Evolutionary conservation across 371 early-diverging fungal species (phyloP).

Genomic region (Umbelopsis sp.): DNA sequence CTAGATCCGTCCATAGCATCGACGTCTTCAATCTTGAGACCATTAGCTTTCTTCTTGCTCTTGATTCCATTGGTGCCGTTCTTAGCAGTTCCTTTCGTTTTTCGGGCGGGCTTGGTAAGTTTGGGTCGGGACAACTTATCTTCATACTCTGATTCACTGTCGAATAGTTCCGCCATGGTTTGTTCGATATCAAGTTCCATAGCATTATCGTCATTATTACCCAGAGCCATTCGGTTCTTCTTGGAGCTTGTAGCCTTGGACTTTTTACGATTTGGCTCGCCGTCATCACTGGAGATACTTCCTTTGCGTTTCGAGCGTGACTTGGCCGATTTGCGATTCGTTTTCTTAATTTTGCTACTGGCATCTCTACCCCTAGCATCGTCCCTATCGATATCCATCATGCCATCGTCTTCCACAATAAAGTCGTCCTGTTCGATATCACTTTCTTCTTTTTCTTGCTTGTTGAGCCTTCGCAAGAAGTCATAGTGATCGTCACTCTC

Average conservation of each 20-base stretch:
- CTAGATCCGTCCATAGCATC: background rate
- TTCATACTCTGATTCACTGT: slow-evolving; percentile 20
- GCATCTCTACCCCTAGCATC: background rate
- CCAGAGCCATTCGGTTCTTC: background rate
- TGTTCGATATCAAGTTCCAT: slow-evolving; percentile 15
- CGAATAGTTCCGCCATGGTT: slow-evolving; percentile 4
- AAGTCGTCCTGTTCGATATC: slow-evolving; percentile 17
- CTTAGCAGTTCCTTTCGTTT: background rate
- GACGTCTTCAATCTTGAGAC: slow-evolving; percentile 14
- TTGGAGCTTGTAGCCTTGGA: background rate
- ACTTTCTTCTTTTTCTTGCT: slow-evolving; percentile 32
- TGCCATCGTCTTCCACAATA: slow-evolving; percentile 14
- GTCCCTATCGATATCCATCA: background rate
- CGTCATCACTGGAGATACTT: background rate
- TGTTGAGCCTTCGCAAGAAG: slow-evolving; percentile 54
- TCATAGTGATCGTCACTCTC: slow-evolving; percentile 42
- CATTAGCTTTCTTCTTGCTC: slow-evolving; percentile 14
- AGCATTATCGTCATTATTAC: background rate
- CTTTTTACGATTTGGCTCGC: slow-evolving; percentile 10
- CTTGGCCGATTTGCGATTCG: slow-evolving; percentile 6
- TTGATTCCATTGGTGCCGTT: background rate
- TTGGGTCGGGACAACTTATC: slow-evolving; percentile 11
- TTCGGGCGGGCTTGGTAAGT: background rate
- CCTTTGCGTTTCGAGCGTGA: slow-evolving; percentile 14
- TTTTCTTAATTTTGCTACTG: background rate